Base-by-base conservation (phyloP, 768 basidiomycete species). In the Gautieria morchelliformis region DNA sequence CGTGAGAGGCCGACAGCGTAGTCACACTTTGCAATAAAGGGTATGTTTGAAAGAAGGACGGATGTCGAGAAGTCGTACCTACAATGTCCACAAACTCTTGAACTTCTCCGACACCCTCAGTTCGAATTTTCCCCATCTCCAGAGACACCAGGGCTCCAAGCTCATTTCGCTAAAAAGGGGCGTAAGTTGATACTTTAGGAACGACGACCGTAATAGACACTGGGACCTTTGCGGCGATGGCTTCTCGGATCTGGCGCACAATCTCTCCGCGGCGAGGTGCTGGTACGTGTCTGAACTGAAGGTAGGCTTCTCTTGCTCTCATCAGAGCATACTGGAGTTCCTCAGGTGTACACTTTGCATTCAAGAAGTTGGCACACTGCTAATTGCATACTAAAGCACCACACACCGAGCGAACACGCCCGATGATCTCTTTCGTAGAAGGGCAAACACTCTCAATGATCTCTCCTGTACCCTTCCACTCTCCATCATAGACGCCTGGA, bases 11-110 rank as follows among this genome's bases (percentile, higher is more conserved):
- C 93, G 19, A 91, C 83, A n/a, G 82, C 93, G 70, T 93, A 95
- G 70, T 96, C 93, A 63, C 92, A 94, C 93, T 94, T 54, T 20
- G 9, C 12, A 52, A 17, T 24, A 51, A 41, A 52, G 44, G 15
- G 24, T 35, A 46, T n/a, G 24, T 33, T 40, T 42, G 49, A 35
- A 44, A 32, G 32, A 45, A 53, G 35, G 33, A 53, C 24, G 51
- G 10, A 11, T 40, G 20, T 35, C 35, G 54, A 50, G 52, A 14
- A 33, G 20, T 10, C 12, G 12, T 51, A 75, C 88, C 66, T 68
- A 96, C 91, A 61, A 95, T 91, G 66, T 96, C 93, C 58, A 96
- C 81, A 65, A 94, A 92, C 72, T 95, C 93, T 67, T 94, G 91
- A 12, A 97, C 92, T 72, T 96, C 93, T 15, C 94, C 94, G 19